Base-by-base conservation (phyloP, 192 early-diverging fungal genomes). In the Coemansia aciculifera region DNA sequence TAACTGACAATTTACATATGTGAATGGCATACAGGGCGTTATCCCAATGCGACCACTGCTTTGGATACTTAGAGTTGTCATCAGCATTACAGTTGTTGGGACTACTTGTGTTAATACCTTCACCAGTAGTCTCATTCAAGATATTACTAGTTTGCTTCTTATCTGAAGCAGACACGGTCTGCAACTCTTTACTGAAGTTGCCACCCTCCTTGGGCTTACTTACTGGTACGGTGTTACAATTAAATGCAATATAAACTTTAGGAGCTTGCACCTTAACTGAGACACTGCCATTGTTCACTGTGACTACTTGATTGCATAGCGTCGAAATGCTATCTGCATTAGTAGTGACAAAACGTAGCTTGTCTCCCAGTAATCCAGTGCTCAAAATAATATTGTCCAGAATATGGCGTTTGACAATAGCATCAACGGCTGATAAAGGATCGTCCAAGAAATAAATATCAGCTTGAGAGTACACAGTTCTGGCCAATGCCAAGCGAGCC, bases 401-500 rank as follows among this genome's bases (percentile, higher is more conserved):
- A 39, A 91, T 89, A 65, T 87, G 85, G 10, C 84, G 68, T 12
- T 84, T 85, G 59, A 89, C 88, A 52, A 87, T 85, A 7, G 85
- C 77, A 62, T 91, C 89, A 0, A 91, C 89, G 8, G 89, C 89
- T 15, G 86, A 85, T 2, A 94, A 69, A 19, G 91, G 90, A 61
- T 93, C 92, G 67, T 88, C 91, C 32, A 89, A 83, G 11, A 92
- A 71, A 59, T 88, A 84, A 59, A 91, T 88, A 32, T 92, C 91
- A 19, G 87, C 86, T 61, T 83, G 51, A 1, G 82, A 86, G 66
- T 92, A 93, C 11, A 93, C 78, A 9, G 87, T 84, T 8, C 90
- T 74, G 0, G 90, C 89, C 63, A 89, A 67, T 29, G 84, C 85
- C 19, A 93, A 79, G 13, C 91, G 88, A 34, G 89, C 88, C 10